Base-by-base conservation (phyloP, 164 flowering plant species). In the Dillenia suffruticosa region DNA sequence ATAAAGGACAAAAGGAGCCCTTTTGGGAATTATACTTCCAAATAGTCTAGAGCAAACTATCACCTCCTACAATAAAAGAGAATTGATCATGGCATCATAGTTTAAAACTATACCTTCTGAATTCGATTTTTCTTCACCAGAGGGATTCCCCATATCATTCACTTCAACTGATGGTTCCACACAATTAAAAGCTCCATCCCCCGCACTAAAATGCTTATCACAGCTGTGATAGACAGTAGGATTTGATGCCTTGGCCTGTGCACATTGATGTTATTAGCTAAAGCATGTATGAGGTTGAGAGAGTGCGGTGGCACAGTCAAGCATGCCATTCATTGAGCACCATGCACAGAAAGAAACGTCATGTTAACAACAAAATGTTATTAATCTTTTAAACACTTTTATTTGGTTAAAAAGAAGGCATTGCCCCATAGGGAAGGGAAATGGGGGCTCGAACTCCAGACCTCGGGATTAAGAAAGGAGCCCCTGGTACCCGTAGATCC, bases 161-260 rank as follows among this genome's bases (percentile, higher is more conserved):
- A 12, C 32, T 66, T 63, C 58, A 61, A 15, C 59, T 22, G 67
- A 17, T 54, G 49, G 72, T 47, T 69, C 63, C 54, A 55, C 61
- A 71, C 54, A 58, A 61, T 66, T 73, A 52, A 61, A 43, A 26
- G 56, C 65, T 63, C 71, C 74, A 69, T 81, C 87, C 70, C 63
- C 60, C 51, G 61, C 14, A 55, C 69, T 59, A 56, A 77, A 76
- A 66, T 75, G 65, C 51, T 88, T 92, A 70, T 82, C 80, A 59
- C 92, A 89, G 64, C 88, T 88, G 63, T 81, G 75, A 67, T 82
- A 85, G 8, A 72, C 73, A 74, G 73, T 68, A 48, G 80, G 57
- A 72, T 84, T 87, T 49, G 81, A 70, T 68, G 65, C 57, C 68
- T 67, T 75, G 53, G 63, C 79, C 83, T 87, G 84, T 64, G 69